A percentile compares a stretch with the other conserved stretches of the same genome.
phyloP scores from a whole-genome alignment of 2,329 filamentous ascomycete species.

The Diaporthe australafricana region DNA sequence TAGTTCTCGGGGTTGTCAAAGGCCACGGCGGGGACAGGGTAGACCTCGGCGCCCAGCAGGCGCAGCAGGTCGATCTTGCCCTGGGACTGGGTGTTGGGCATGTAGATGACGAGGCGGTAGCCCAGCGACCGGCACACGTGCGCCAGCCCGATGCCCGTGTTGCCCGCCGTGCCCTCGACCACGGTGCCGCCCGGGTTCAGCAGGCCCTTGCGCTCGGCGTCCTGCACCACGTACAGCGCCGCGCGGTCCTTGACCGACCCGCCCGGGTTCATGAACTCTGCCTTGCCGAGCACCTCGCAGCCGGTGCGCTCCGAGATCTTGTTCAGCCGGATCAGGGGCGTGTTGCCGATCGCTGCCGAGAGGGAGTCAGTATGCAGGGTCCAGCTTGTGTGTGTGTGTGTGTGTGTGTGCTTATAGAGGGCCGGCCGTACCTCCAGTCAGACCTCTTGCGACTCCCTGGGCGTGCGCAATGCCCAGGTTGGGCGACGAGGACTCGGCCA shows the following conservation, averaged over 20 bases:
- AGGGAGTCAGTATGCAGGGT: background rate
- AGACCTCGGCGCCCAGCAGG: constrained; percentile 92
- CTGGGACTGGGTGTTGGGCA: constrained; percentile 98
- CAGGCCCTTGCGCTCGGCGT: constrained; percentile 90
- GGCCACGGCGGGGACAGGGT: constrained; percentile 93
- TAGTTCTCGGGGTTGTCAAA: constrained; percentile 97
- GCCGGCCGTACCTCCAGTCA: constrained; percentile 78
- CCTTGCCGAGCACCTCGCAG: constrained; percentile 94
- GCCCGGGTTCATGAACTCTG: constrained; percentile 98
- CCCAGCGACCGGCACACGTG: constrained; percentile 94
- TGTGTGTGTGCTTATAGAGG: background rate
- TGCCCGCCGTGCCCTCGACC: constrained; percentile 96
- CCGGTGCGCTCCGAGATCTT: constrained; percentile 89
- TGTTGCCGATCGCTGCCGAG: constrained; percentile 91
- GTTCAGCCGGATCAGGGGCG: constrained; percentile 91
- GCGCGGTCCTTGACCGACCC: constrained; percentile 97
- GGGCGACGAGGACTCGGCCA: constrained; percentile 64
- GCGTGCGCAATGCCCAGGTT: constrained; percentile 81
- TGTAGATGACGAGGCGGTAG: constrained; percentile 98
- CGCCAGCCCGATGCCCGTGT: constrained; percentile 96
- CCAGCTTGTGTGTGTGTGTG: background rate
- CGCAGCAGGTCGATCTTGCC: constrained; percentile 96
- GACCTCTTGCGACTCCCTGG: constrained; percentile 81
- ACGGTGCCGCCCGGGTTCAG: constrained; percentile 90
- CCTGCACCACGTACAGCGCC: constrained; percentile 91